Evolutionary conservation across 1,284 basidiomycete species (phyloP).

Genomic region (Ceratobasidium sp.): DNA sequence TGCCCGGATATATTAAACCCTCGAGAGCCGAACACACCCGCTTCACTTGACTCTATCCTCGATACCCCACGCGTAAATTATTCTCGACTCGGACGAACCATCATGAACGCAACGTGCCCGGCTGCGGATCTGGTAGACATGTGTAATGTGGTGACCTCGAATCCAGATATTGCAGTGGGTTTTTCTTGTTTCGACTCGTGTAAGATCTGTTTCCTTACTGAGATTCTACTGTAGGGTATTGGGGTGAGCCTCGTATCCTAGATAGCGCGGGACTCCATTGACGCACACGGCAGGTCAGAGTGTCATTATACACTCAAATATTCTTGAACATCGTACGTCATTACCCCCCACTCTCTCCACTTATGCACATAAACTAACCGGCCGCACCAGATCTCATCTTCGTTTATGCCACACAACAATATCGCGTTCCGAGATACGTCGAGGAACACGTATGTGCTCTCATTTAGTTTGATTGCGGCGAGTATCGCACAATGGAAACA

Average conservation of each 20-base stretch:
- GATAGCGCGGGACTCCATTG: neutral
- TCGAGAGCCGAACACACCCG: neutral
- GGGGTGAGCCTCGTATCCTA: conserved; percentile 3
- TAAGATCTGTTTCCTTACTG: neutral
- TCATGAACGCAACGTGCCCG: conserved; percentile 5
- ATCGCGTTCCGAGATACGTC: conserved; percentile 18
- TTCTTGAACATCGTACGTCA: conserved; percentile 24
- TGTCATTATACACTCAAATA: conserved; percentile 13
- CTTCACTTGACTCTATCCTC: neutral
- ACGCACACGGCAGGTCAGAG: neutral
- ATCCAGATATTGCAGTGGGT: conserved; percentile 39
- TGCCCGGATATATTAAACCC: neutral
- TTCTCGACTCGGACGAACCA: neutral
- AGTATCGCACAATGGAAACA: conserved; percentile 26
- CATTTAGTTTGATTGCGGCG: conserved; percentile 2
- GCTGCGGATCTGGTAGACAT: neutral
- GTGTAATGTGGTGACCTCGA: conserved; percentile 18
- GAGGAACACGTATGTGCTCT: conserved; percentile 23
- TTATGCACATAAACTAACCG: neutral
- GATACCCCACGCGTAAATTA: conserved; percentile 26
- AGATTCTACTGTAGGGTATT: conserved; percentile 5
- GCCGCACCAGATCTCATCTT: neutral
- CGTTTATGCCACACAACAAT: conserved; percentile 19
- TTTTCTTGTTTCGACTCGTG: neutral
- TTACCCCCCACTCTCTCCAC: neutral